Base-by-base conservation (phyloP, 2,329 filamentous ascomycete species). In the Fusarium equiseti region DNA sequence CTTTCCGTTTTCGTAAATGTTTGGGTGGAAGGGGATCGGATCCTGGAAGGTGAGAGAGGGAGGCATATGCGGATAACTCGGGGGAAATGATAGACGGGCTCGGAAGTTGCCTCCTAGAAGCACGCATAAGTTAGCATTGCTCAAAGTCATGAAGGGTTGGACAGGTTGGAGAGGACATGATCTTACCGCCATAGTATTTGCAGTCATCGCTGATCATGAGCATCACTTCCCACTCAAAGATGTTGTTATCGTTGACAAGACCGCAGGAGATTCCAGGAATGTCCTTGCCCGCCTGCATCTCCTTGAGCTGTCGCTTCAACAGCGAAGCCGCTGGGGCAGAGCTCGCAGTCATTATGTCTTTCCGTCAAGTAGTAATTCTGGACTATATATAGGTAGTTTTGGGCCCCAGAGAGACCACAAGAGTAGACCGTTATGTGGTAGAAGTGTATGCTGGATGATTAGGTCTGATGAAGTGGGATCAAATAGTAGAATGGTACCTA, bases 151-250 rank as follows among this genome's bases (percentile, higher is more conserved):
- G 52, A 43, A 27, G 49, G 31, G 42, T 15, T 27, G 16, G 22
- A 20, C 11, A 40, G 40, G 24, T 42, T 26, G 10, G 35, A 35
- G 35, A 55, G 16, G 43, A 45, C 54, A 27, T 52, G 38, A 43
- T 82, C 88, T 63, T 83, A 95, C 95, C 95, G 76, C 95, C 95
- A 76, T 98, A 98, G 81, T 93, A 92, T 82, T 95, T 95, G 82
- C 92, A 95, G 78, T 97, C 94, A 75, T 98, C 95, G 68, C 90
- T 94, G 72, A 98, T 95, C 95, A 99, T 98, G 66, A 99, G 89
- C 92, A 98, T 97, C 22, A 98, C 94, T 81, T 98, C 95, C 96
- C 96, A 99, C 84, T 97, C 92, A 73, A 98, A 98, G 12, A 98
- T 90, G 79, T 97, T 97, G 82, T 84, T 92, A 80, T 92, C 92